Base-by-base conservation (phyloP, 441 rosid genomes). In the Brassica hybrid region DNA sequence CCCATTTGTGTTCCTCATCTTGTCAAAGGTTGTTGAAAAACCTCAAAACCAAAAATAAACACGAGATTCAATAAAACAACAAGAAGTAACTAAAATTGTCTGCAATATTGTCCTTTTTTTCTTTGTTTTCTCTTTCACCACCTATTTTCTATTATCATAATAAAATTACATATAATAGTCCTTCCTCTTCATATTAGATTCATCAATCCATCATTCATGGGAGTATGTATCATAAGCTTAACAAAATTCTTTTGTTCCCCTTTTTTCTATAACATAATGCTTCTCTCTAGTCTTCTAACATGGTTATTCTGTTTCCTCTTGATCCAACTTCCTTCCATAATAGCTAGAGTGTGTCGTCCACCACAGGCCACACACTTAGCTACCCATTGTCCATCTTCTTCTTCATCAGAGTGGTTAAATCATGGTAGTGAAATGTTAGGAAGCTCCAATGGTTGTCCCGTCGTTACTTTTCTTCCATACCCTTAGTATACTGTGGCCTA, bases 391-490 rank as follows among this genome's bases (percentile, higher is more conserved):
- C 90, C 92, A 74, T 38, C 87, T 11, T 66, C 83, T 78, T 74
- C 92, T 71, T 88, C 85, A 48, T 70, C 83, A 13, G 78, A 84
- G 27, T 58, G 61, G 11, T 71, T 83, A 12, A 73, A 59, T 16
- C 19, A 69, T 1, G 94, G 94, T 41, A 93, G 79, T 3, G 84
- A 80, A 23, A 88, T 85, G 59, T 77, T 75, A 6, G 98, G 99
- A 67, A 96, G 94, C 85, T 90, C 97, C 78, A 87, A 73, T 54
- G 98, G 99, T 71, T 90, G 93, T 11, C 98, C 99, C 0, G 99
- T 89, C 0, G 97, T 93, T 61, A 79, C 84, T 79, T 93, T 93
- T 84, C 90, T 87, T 75, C 99, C 98, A 50, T 88, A 86, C 25
- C 98, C 99, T 34, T 36, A 8, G 41, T 36, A 36, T 32, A 32